These are phyloP conservation scores for Boletus subparvulus DNA, from an alignment of 768 basidiomycete species.

Conservation along the genomic window DNA sequence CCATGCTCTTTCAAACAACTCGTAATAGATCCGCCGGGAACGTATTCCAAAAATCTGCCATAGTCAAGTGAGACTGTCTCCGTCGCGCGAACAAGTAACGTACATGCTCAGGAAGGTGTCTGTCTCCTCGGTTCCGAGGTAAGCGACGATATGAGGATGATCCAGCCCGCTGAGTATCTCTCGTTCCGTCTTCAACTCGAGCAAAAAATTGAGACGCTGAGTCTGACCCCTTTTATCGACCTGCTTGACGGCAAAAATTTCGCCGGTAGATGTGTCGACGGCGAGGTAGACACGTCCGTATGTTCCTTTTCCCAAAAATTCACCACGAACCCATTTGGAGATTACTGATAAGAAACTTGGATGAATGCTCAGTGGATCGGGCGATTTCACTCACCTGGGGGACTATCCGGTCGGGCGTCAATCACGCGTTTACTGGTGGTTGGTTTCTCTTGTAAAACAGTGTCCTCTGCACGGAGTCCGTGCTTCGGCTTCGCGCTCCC, in stretches of 20 bases:
- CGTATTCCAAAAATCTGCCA: conserved; percentile 90
- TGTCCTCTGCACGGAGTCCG: neutral
- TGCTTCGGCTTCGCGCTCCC: too few species aligned
- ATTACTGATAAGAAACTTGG: conserved; percentile 46
- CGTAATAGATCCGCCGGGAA: conserved; percentile 91
- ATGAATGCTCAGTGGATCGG: conserved; percentile 3
- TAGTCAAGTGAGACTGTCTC: neutral
- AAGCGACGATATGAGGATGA: conserved; percentile 93
- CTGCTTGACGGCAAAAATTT: conserved; percentile 98
- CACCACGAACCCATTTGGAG: conserved; percentile 94
- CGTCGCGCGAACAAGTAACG: conserved; percentile 30
- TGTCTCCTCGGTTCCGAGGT: conserved; percentile 89
- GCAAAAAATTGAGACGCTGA: conserved; percentile 78
- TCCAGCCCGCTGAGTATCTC: conserved; percentile 91
- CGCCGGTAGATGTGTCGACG: conserved; percentile 89
- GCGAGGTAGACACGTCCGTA: conserved; percentile 94
- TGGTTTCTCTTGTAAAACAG: neutral
- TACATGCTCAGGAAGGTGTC: conserved; percentile 83
- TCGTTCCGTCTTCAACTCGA: conserved; percentile 87
- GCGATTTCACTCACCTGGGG: conserved; percentile 53
- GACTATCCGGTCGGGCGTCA: conserved; percentile 27
- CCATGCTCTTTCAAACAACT: conserved; percentile 83
- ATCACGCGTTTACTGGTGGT: neutral
- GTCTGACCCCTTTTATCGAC: conserved; percentile 80
- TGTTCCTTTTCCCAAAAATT: conserved; percentile 90